Evolutionary conservation across 306 rosid genomes (phyloP), one percentile per base, ranked within the genome.

Genomic region (Purshia tridentata): DNA sequence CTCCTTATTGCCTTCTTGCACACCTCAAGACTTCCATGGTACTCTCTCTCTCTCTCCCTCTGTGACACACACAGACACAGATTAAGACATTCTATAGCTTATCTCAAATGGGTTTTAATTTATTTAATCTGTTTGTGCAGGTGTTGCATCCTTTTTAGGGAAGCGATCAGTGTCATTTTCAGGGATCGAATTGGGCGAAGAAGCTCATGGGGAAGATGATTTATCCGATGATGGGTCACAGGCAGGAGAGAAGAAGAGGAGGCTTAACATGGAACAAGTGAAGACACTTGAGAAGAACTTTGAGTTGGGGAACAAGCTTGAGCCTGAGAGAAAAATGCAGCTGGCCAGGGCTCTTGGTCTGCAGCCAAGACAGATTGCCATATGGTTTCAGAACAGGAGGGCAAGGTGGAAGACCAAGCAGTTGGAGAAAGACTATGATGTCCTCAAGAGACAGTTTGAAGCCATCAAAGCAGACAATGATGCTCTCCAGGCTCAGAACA

Each of bases 361-460:
- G 76, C 98, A 92, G 76, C 98, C 98, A 0, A 88, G 98, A 61
- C 98, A 92, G 70, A 85, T 92, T 72, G 96, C 98, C 9, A 92
- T 92, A 55, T 92, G 98, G 98, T 92, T 92, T 69, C 98, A 92
- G 65, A 92, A 92, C 78, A 87, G 98, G 37, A 90, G 98, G 60
- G 98, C 98, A 1, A 90, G 98, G 79, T 92, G 98, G 98, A 92
- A 92, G 86, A 92, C 96, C 9, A 92, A 92, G 84, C 98, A 92
- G 76, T 70, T 92, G 70, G 98, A 92, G 87, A 92, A 90, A 84
- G 98, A 92, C 76, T 90, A 90, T 72, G 96, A 92, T 81, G 55
- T 88, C 42, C 98, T 92, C 14, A 92, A 87, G 72, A 79, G 92
- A 65, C 96, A 92, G 77, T 92, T 81, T 72, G 98, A 92, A 47